These are phyloP conservation scores for Magnolia kwangsiensis DNA, from an alignment of 164 flowering plant species.

Conservation along the genomic window DNA sequence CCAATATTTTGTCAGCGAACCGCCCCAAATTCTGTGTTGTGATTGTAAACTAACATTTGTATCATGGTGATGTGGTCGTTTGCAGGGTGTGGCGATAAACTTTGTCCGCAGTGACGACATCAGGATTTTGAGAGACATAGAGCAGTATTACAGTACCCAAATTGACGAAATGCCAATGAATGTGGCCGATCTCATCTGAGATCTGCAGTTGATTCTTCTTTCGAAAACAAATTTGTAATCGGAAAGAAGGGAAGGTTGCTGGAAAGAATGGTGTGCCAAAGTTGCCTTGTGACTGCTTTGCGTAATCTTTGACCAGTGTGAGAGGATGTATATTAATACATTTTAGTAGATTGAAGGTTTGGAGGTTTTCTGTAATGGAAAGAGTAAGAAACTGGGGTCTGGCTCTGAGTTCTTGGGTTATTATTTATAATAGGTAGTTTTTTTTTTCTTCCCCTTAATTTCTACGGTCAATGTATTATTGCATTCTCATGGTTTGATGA, in stretches of 20 bases:
- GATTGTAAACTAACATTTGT: neutral
- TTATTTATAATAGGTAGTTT: neutral
- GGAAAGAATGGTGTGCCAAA: neutral
- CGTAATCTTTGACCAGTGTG: neutral
- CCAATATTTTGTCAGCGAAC: neutral
- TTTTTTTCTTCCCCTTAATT: too few relatives aligned
- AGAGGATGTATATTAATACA: neutral
- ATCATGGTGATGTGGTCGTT: neutral
- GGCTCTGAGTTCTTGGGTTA: neutral
- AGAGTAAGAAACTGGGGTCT: neutral
- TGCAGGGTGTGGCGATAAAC: constrained; percentile 98
- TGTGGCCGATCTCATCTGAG: constrained; percentile 82
- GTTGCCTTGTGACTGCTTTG: neutral
- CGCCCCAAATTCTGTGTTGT: neutral
- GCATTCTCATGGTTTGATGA: too few relatives aligned
- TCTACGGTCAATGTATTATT: too few relatives aligned
- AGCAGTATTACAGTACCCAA: constrained; percentile 97
- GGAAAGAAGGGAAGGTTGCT: neutral
- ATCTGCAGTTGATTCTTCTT: neutral
- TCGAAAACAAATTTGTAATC: neutral
- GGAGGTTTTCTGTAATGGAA: neutral
- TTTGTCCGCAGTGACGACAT: constrained; percentile 93
- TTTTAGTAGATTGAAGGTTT: neutral
- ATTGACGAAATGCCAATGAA: constrained; percentile 99
- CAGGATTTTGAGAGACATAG: constrained; percentile 90